phyloP scores from a whole-genome alignment of 352 stramenopile species.

The Pythium monospermum region DNA sequence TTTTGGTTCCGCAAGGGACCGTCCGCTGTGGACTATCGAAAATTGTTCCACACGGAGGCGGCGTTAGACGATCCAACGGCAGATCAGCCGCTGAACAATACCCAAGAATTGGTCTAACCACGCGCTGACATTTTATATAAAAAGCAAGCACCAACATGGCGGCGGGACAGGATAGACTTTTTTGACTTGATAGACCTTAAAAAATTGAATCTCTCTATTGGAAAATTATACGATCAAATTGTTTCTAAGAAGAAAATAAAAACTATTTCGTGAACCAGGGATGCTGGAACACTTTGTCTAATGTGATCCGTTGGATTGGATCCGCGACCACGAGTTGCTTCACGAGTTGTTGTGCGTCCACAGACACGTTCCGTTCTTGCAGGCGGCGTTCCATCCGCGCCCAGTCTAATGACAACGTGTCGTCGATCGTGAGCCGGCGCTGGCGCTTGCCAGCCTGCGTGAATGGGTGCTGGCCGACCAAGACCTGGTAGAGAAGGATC shows the following conservation, averaged over 20 bases:
- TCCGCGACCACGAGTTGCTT: slow-evolving; percentile 33
- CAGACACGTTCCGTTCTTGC: slow-evolving; percentile 21
- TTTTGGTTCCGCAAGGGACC: slow-evolving; percentile 18
- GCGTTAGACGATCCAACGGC: background rate
- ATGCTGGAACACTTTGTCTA: slow-evolving; percentile 28
- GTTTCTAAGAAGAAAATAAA: too few relatives aligned
- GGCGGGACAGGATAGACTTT: too few relatives aligned
- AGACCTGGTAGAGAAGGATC: slow-evolving; percentile 56
- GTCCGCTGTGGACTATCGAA: slow-evolving; percentile 16
- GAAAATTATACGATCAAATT: too few relatives aligned
- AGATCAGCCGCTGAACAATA: background rate
- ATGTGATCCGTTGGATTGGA: slow-evolving; percentile 28
- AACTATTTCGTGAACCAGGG: slow-evolving; percentile 26
- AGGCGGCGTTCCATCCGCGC: slow-evolving; percentile 30
- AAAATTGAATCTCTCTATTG: too few relatives aligned
- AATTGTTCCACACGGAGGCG: slow-evolving; percentile 6
- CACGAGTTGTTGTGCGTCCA: slow-evolving; percentile 30
- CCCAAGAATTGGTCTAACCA: slow-evolving; percentile 13
- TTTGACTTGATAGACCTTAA: too few relatives aligned
- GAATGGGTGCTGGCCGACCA: slow-evolving; percentile 56
- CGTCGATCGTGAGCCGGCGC: slow-evolving; percentile 31
- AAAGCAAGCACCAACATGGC: too few relatives aligned
- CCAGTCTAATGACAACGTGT: slow-evolving; percentile 42
- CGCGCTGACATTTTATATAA: too few relatives aligned
- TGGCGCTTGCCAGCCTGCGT: slow-evolving; percentile 17